Evolutionary conservation across 768 basidiomycete genomes (phyloP), one percentile per base, ranked within the genome.

Genomic region (Pluteus cervinus): DNA sequence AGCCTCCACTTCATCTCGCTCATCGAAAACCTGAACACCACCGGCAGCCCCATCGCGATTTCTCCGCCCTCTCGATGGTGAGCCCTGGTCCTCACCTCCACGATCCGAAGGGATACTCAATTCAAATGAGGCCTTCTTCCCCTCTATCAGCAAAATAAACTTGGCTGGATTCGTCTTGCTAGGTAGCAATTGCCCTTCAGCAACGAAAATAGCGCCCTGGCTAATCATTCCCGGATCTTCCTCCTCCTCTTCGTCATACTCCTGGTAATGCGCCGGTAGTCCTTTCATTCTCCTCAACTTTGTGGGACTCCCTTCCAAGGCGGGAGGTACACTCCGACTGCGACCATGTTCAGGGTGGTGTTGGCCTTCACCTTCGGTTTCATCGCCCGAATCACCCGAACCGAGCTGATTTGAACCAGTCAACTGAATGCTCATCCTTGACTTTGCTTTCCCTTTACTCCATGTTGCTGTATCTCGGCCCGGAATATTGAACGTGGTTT

Each of bases 31-130:
- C 6, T 56, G 34, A 25, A n/a, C n/a, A 33, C 46, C 44, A 7
- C 50, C 46, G 20, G 20, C 42, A 7, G 39, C 32, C 12, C 54
- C 53, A 24, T 51, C 33, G 28, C 55, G 48, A 43, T 50, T 51
- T 39, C 52, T 55, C 42, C 46, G 45, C 35, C 47, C 56, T 33
- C 41, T 37, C 3, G 30, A 36, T 12, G 54, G 53, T 25, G 50
- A 53, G 9, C 58, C 57, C 22, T 44, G 50, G 5, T 39, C 36
- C 3, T 52, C 51, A 2, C 64, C 60, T n/a, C n/a, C n/a, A n/a
- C n/a, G n/a, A n/a, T n/a, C n/a, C n/a, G n/a, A n/a, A 14, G 83
- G 69, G 28, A 89, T 45, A 47, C 87, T 82, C 42, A 93, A 58
- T 55, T 92, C 81, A 47, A 91, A 91, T n/a, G 65, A 63, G 15